Evolutionary conservation across 306 rosid genomes (phyloP).

Genomic region (Quercus bicolor): DNA sequence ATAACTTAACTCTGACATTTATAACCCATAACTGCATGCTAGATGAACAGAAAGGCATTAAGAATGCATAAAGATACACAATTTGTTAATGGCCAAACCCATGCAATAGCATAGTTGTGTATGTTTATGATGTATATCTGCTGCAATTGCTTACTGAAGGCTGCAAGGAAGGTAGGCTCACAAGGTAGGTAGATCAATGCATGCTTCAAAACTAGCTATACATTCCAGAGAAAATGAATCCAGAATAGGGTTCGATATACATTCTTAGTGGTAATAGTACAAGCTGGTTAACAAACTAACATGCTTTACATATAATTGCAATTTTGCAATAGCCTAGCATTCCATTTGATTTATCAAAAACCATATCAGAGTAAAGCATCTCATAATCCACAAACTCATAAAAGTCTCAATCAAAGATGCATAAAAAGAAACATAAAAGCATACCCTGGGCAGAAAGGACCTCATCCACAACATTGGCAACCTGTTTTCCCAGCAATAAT

Average conservation of each 20-base stretch:
- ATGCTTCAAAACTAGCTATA: not conserved
- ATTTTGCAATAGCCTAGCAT: constrained; percentile 3
- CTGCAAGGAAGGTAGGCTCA: not conserved
- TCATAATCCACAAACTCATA: constrained; percentile 1
- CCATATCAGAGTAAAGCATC: not conserved
- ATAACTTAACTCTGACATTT: not conserved
- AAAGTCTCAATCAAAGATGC: constrained; percentile 1
- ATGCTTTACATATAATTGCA: not conserved
- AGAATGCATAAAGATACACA: not conserved
- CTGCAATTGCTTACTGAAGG: not conserved
- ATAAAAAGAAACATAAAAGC: constrained; percentile 8
- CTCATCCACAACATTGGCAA: constrained; percentile 68
- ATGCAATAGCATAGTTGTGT: not conserved
- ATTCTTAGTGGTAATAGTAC: not conserved
- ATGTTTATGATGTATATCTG: not conserved
- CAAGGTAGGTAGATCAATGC: not conserved
- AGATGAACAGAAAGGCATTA: not conserved
- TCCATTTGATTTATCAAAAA: not conserved
- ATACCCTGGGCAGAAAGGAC: constrained; percentile 68
- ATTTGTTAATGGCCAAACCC: not conserved
- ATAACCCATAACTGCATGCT: not conserved
- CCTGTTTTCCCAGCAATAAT: constrained; percentile 42
- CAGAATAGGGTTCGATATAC: not conserved
- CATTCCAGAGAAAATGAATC: not conserved
- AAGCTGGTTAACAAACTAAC: not conserved